phyloP scores from a whole-genome alignment of 2,329 filamentous ascomycete genomes.

The Aspergillus arachidicola region DNA sequence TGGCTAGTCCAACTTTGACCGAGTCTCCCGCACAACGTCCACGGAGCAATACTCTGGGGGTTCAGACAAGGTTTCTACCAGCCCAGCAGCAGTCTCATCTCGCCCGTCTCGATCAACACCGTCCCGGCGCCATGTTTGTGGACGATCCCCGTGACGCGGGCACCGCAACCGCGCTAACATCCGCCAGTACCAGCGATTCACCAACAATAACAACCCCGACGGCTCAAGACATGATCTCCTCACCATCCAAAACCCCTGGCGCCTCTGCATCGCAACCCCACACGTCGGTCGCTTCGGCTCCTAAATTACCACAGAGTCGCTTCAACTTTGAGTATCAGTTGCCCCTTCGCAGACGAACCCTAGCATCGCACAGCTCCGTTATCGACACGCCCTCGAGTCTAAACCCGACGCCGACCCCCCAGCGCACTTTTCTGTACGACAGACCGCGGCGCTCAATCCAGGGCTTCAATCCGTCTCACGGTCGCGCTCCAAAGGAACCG shows the following conservation, averaged over 20 bases:
- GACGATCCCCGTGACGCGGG: slow-evolving; percentile 33
- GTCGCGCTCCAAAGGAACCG: slow-evolving; percentile 23
- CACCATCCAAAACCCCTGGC: slow-evolving; percentile 3
- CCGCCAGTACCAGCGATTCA: slow-evolving; percentile 15
- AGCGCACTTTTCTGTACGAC: slow-evolving; percentile 42
- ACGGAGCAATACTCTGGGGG: slow-evolving; percentile 5
- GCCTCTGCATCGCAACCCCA: slow-evolving; percentile 34
- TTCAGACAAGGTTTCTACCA: slow-evolving; percentile 1
- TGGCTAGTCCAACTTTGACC: neutral
- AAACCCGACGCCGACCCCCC: slow-evolving; percentile 50
- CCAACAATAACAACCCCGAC: slow-evolving; percentile 10
- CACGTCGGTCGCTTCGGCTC: slow-evolving; percentile 37
- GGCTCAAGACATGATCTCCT: slow-evolving; percentile 6
- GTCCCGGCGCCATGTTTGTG: slow-evolving; percentile 15
- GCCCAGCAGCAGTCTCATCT: neutral
- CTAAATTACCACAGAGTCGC: slow-evolving; percentile 25
- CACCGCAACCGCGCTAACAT: slow-evolving; percentile 30
- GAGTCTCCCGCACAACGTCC: slow-evolving; percentile 6
- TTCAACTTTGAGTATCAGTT: slow-evolving; percentile 28
- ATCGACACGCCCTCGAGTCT: neutral
- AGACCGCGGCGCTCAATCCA: slow-evolving; percentile 34
- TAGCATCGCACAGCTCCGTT: slow-evolving; percentile 21
- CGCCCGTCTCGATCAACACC: neutral
- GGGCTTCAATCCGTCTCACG: slow-evolving; percentile 25
- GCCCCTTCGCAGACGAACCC: slow-evolving; percentile 23